These are phyloP conservation scores for Wickerhamiella sergipiensis DNA, from an alignment of 805 yeast genomes.

Conservation along the genomic window DNA sequence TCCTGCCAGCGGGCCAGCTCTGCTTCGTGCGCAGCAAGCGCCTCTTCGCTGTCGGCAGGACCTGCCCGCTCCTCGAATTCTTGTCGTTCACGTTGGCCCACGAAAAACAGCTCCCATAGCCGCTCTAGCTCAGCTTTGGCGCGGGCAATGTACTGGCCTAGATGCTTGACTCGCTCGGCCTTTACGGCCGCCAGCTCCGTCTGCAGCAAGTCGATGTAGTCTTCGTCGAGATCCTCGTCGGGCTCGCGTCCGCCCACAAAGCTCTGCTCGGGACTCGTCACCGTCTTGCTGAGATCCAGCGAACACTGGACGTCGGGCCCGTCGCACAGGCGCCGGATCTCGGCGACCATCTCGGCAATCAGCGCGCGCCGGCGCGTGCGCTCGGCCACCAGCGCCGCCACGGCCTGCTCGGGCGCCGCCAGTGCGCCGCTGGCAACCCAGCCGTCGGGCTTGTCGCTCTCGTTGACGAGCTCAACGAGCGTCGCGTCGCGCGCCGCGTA, in stretches of 20 bases:
- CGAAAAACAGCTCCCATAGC: not conserved
- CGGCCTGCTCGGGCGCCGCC: not conserved
- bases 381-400: slow-evolving; percentile 2
- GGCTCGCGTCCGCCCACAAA: not conserved
- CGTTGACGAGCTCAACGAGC: not conserved
- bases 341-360: not conserved
- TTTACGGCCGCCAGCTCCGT: slow-evolving; percentile 1
- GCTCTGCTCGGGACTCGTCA: not conserved
- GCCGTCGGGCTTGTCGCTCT: not conserved
- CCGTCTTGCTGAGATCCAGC: not conserved
- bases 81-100: not conserved
- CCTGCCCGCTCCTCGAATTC: not conserved
- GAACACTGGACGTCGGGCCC: not conserved
- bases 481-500: not conserved
- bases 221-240: not conserved
- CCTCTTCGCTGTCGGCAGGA: slow-evolving; percentile 1
- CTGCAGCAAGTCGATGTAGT: not conserved
- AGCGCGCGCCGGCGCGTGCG: slow-evolving; percentile 1
- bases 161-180: not conserved
- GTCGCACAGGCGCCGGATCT: slow-evolving; percentile 5
- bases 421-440: not conserved
- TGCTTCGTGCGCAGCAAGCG: slow-evolving; percentile 36
- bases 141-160: not conserved
- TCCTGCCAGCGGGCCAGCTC: slow-evolving; percentile 42
- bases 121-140: not conserved